A percentile compares a stretch with the other conserved stretches of the same genome.
Evolutionary conservation across 352 stramenopile genomes (phyloP).

Genomic region (Globisporangium heterothallicum): DNA sequence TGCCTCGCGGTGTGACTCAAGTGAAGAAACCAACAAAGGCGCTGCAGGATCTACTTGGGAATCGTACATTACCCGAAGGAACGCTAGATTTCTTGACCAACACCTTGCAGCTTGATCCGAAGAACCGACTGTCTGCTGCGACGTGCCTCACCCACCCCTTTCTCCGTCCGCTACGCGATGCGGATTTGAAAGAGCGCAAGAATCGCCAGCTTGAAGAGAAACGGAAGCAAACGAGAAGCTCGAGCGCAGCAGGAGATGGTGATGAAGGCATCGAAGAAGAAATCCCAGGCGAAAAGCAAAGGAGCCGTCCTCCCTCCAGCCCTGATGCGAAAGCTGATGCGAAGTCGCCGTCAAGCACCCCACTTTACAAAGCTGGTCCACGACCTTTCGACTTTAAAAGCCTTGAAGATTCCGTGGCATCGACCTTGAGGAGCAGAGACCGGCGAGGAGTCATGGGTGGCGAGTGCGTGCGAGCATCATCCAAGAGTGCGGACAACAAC

Average conservation of each 20-base stretch:
- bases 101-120: conserved; percentile 62
- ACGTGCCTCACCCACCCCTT: conserved; percentile 58
- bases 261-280: conserved; percentile 81
- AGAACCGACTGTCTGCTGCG: conserved; percentile 39
- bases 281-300: conserved; percentile 39
- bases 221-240: conserved; percentile 11
- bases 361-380: conserved; percentile 18
- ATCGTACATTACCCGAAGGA: conserved; percentile 38
- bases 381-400: conserved; percentile 24
- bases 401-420: conserved; percentile 6
- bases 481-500: conserved; percentile 28
- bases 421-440: conserved; percentile 9
- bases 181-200: conserved; percentile 33
- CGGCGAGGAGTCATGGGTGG: neutral
- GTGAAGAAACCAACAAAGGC: conserved; percentile 38
- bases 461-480: neutral
- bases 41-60: conserved; percentile 36
- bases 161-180: conserved; percentile 43
- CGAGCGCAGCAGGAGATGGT: conserved; percentile 6
- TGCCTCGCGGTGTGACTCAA: conserved; percentile 45
- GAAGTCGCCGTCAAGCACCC: conserved; percentile 11
- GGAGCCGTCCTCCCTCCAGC: neutral
- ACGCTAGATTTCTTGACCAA: conserved; percentile 61
- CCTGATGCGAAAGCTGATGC: conserved; percentile 17
- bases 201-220: conserved; percentile 40